phyloP scores from a whole-genome alignment of 768 basidiomycete genomes.

The Kwoniella mangroviensis region DNA sequence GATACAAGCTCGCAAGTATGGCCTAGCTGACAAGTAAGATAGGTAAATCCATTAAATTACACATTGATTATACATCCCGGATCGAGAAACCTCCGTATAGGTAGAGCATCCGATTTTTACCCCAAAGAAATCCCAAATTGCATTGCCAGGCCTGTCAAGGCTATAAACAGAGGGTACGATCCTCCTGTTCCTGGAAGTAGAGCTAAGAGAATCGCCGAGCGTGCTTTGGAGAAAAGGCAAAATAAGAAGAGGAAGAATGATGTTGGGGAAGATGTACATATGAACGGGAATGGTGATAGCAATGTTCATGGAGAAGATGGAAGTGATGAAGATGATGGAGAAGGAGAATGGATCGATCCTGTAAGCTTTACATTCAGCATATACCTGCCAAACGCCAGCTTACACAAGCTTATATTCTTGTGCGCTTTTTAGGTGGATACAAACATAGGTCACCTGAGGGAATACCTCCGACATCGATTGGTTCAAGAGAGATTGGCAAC shows the following conservation, averaged over 20 bases:
- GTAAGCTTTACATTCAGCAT: slow-evolving; percentile 15
- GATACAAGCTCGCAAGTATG: neutral
- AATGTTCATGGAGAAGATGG: slow-evolving; percentile 23
- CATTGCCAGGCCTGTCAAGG: slow-evolving; percentile 46
- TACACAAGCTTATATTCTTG: neutral
- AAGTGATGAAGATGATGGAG: slow-evolving; percentile 25
- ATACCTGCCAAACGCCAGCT: neutral
- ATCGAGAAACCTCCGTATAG: slow-evolving; percentile 57
- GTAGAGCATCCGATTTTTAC: slow-evolving; percentile 58
- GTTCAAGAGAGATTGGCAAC: slow-evolving; percentile 65
- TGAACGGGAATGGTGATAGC: slow-evolving; percentile 22
- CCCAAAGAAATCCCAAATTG: slow-evolving; percentile 55
- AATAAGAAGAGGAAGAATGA: slow-evolving; percentile 25
- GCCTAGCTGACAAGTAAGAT: neutral
- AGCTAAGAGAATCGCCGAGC: slow-evolving; percentile 30
- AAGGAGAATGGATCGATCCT: slow-evolving; percentile 27
- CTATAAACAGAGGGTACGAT: slow-evolving; percentile 17
- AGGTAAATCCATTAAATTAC: slow-evolving; percentile 37
- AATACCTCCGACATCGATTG: slow-evolving; percentile 55
- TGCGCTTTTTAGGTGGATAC: slow-evolving; percentile 62
- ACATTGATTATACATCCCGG: slow-evolving; percentile 60
- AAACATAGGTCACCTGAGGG: slow-evolving; percentile 66
- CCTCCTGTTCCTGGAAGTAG: slow-evolving; percentile 38
- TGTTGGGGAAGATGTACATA: slow-evolving; percentile 19
- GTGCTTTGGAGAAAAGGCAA: slow-evolving; percentile 27